A percentile compares a stretch with the other conserved stretches of the same genome.
phyloP scores from a whole-genome alignment of 2,329 filamentous ascomycete genomes.

The Beauveria rudraprayagi region DNA sequence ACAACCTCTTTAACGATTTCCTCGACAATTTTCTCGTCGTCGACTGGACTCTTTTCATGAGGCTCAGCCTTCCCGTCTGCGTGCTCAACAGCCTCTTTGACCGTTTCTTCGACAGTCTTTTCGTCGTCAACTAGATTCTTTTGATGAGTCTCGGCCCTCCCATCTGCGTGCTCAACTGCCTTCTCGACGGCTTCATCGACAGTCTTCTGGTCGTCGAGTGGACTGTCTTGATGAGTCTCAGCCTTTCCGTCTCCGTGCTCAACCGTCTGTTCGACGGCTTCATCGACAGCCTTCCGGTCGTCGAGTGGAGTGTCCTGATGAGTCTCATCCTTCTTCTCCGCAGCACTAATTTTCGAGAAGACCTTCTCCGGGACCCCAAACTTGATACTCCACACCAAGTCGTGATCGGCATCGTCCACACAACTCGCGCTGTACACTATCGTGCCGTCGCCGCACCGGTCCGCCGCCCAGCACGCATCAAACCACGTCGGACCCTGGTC shows the following conservation, averaged over 20 bases:
- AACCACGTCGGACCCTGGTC: slow-evolving; percentile 22
- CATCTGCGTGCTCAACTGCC: neutral
- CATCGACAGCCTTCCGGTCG: neutral
- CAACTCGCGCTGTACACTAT: slow-evolving; percentile 18
- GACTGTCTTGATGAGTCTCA: neutral
- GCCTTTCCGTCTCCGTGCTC: no score
- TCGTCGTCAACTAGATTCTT: neutral
- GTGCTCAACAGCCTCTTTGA: neutral
- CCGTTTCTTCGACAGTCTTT: neutral
- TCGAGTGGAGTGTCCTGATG: neutral
- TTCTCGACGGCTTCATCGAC: no score
- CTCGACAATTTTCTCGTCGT: neutral
- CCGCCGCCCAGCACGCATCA: slow-evolving; percentile 19
- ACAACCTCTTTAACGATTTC: neutral
- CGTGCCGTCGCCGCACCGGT: slow-evolving; percentile 7
- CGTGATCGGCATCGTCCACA: slow-evolving; percentile 21
- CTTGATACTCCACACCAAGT: slow-evolving; percentile 18
- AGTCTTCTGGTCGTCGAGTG: neutral
- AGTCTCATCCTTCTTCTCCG: neutral
- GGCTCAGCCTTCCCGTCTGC: no score
- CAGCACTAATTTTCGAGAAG: slow-evolving; percentile 12
- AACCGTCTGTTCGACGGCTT: no score
- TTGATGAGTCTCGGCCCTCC: neutral
- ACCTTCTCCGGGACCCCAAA: slow-evolving; percentile 16
- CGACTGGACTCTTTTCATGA: no score